Evolutionary conservation across 345 rosid genomes (phyloP).

Genomic region (Hibiscus mutabilis): DNA sequence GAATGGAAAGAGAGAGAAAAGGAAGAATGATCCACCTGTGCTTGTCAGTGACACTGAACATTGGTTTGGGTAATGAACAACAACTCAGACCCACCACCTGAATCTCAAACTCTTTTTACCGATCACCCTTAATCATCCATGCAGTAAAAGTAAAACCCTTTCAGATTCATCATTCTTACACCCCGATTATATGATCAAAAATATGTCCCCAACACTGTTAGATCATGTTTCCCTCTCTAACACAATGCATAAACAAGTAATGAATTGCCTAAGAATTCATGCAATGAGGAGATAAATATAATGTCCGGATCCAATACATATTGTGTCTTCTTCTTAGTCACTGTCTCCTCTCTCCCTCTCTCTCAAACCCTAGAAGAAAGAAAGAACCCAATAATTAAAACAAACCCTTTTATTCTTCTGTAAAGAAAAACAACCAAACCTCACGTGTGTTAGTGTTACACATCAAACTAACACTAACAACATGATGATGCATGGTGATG

Average conservation of each 20-base stretch:
- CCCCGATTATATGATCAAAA: too few relatives aligned
- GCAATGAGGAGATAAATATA: not conserved
- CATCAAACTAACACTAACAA: slow-evolving; percentile 31
- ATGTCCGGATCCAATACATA: not conserved
- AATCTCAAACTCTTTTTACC: slow-evolving; percentile 30
- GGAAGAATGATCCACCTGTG: slow-evolving; percentile 68
- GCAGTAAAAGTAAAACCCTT: slow-evolving; percentile 19
- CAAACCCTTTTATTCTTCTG: not conserved
- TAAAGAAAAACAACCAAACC: slow-evolving; percentile 42
- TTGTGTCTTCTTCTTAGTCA: not conserved
- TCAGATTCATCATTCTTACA: too few relatives aligned
- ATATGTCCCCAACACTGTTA: too few relatives aligned
- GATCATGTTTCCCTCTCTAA: too few relatives aligned
- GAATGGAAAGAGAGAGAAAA: not conserved
- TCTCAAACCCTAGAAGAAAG: slow-evolving; percentile 29
- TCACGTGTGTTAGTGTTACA: slow-evolving; percentile 71
- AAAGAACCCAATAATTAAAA: slow-evolving; percentile 3
- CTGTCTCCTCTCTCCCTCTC: not conserved
- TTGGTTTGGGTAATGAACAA: slow-evolving; percentile 55
- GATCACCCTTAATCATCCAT: slow-evolving; percentile 29
- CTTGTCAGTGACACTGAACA: slow-evolving; percentile 67
- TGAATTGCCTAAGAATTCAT: too few relatives aligned
- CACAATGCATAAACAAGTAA: too few relatives aligned
- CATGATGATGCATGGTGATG: slow-evolving; percentile 14
- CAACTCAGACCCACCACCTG: slow-evolving; percentile 65